Evolutionary conservation across 805 yeast species (phyloP).

Genomic region (Wickerhamomyces silvicola): DNA sequence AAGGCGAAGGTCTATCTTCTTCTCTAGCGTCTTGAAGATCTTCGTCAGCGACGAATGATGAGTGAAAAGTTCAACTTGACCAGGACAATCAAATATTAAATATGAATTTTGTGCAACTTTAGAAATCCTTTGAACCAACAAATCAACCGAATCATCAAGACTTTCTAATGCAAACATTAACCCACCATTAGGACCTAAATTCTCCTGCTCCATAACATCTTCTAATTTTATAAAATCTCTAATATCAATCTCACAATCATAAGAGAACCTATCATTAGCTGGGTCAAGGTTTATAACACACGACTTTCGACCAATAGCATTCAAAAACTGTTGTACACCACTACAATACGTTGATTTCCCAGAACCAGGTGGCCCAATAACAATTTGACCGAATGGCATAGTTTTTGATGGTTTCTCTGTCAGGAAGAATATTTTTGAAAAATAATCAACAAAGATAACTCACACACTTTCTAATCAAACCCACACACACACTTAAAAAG

Average conservation of each 20-base stretch:
- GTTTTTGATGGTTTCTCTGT: not conserved
- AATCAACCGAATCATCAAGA: conserved; percentile 48
- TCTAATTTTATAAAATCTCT: conserved; percentile 71
- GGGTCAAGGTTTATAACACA: conserved; percentile 89
- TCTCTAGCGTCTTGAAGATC: conserved; percentile 61
- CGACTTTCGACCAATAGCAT: conserved; percentile 88
- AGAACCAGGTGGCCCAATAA: conserved; percentile 97
- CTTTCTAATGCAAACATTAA: conserved; percentile 80
- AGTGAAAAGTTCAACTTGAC: conserved; percentile 93
- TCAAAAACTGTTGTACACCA: conserved; percentile 88
- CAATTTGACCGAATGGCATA: conserved; percentile 80
- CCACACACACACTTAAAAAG: too few species aligned
- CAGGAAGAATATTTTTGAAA: not conserved
- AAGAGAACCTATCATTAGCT: conserved; percentile 68
- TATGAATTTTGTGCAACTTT: conserved; percentile 56
- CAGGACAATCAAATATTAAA: conserved; percentile 85
- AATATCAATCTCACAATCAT: conserved; percentile 72
- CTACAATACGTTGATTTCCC: conserved; percentile 94
- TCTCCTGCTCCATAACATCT: conserved; percentile 67
- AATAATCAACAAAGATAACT: not conserved
- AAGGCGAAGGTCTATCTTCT: conserved; percentile 59
- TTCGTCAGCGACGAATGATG: conserved; percentile 69
- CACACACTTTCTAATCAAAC: too few species aligned
- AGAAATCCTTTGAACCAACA: conserved; percentile 50
- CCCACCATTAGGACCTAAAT: conserved; percentile 85